Base-by-base conservation (phyloP, 148 eudicot genomes). In the Spergularia marina region DNA sequence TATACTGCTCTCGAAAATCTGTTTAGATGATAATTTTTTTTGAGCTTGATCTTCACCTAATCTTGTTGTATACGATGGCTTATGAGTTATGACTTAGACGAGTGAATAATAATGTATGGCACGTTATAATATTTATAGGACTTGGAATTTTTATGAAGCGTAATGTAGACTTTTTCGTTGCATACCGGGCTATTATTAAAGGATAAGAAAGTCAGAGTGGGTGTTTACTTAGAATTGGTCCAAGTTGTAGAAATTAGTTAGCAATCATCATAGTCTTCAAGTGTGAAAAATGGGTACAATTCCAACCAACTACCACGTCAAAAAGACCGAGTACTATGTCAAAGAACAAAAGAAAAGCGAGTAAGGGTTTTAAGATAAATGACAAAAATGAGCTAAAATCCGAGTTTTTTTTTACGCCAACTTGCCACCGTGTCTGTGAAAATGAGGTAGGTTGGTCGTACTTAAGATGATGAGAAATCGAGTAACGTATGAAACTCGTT, bases 341-440 rank as follows among this genome's bases (percentile, higher is more conserved):
- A 53, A 70, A 53, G 39, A 51, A 40, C 58, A 13, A 52, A 69
- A 21, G 44, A 25, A 70, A 70, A 70, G 25, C 73, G 73, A 70
- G 73, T 70, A 30, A 44, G 4, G 49, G 0, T 9, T 44, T 44
- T 9, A 4, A 44, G 7, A 44, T 44, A 44, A 44, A 44, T 9
- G 49, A 44, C 8, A 2, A 44, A 44, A 44, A 44, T 44, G 49
- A 30, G 36, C 36, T 2, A 30, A 30, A 30, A 0, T 2, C 4
- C 36, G 36, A 30, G 36, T 30, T 30, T 30, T 30, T 30, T 30
- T 30, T 30, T 30, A 30, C 34, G 34, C 2, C 34, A 30, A 30
- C 34, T 30, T 30, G 36, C 36, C 36, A 30, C 2, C 2, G 36
- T 30, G 36, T 2, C 2, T 3, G 36, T 30, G 36, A 30, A 30